These are phyloP conservation scores for Pelargonium myrrhifolium DNA, from an alignment of 441 rosid genomes.

Conservation along the genomic window DNA sequence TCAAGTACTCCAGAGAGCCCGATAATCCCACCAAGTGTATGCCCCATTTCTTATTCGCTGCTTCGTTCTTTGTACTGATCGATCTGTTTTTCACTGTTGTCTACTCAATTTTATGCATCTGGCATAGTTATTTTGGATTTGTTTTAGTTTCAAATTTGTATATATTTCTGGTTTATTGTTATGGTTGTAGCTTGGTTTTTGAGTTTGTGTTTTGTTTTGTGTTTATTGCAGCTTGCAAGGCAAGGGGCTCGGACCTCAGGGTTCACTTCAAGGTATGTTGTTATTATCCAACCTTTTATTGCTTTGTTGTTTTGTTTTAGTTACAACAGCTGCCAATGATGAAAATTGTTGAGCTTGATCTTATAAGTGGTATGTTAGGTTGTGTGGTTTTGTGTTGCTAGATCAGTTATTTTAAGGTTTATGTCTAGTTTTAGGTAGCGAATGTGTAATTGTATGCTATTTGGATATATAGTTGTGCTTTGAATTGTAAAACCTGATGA, in stretches of 20 bases:
- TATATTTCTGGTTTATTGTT: neutral
- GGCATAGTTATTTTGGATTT: neutral
- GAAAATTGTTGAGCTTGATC: neutral
- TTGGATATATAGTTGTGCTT: too few species aligned
- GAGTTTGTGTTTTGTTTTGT: neutral
- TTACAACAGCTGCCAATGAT: neutral
- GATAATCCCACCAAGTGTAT: slow-evolving; percentile 65
- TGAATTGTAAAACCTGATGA: neutral
- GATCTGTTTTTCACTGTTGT: neutral
- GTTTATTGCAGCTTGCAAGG: slow-evolving; percentile 55
- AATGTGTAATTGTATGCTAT: neutral
- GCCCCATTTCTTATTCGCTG: neutral
- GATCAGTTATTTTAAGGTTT: neutral
- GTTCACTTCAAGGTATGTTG: slow-evolving; percentile 59
- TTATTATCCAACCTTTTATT: neutral
- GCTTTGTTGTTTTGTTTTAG: neutral
- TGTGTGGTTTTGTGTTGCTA: neutral
- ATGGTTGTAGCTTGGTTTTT: neutral
- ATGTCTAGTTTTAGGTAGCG: neutral
- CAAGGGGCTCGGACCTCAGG: slow-evolving; percentile 64
- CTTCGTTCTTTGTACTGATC: neutral
- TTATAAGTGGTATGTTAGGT: neutral
- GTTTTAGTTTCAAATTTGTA: neutral
- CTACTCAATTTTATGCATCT: neutral
- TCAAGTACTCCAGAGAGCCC: slow-evolving; percentile 75